Percentiles rank a stretch among this genome's conserved stretches.
Conservation (phyloP, 2,329 filamentous ascomycete genomes). For the Epichloe sp. region DNA sequence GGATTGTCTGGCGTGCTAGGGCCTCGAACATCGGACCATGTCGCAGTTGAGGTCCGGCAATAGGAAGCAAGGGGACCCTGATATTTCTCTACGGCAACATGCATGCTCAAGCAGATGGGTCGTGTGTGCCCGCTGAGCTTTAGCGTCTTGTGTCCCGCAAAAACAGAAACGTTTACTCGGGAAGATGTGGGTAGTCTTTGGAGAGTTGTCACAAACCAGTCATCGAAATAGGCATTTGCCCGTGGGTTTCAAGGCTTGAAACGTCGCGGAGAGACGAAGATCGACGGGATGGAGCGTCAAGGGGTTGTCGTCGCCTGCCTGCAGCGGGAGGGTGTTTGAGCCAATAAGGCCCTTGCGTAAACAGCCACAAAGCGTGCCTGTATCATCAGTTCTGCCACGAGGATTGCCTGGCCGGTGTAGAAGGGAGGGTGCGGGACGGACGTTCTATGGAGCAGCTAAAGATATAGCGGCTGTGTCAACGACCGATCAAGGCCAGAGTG, state of each 20-base stretch:
- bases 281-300: not conserved
- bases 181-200: not conserved
- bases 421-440: not conserved
- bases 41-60: not conserved
- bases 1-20: not conserved
- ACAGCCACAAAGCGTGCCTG: no score
- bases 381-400: no score
- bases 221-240: not conserved
- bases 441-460: not conserved
- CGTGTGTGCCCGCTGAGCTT: not conserved
- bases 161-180: not conserved
- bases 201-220: not conserved
- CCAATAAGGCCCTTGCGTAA: no score
- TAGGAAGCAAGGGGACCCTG: no score
- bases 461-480: not conserved
- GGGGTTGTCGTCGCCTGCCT: no score
- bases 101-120: not conserved
- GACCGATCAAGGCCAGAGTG: not conserved
- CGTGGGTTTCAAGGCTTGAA: not conserved
- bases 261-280: not conserved
- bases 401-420: no score
- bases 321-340: no score
- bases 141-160: not conserved
- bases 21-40: not conserved
- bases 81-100: no score